These are phyloP conservation scores for Leccinum rimulosum DNA, from an alignment of 768 basidiomycete genomes.

Conservation along the genomic window DNA sequence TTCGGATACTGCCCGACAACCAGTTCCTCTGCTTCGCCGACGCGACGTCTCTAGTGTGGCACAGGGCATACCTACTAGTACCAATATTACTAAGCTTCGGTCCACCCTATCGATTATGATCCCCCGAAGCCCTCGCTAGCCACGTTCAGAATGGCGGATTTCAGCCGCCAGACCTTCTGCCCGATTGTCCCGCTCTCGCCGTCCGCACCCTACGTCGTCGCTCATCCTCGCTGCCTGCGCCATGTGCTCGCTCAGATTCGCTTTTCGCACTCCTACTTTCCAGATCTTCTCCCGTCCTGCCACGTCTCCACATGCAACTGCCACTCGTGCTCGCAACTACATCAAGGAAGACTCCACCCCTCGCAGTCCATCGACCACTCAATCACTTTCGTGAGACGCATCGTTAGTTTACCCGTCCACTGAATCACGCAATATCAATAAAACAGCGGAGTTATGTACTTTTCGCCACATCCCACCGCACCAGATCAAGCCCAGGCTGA, in stretches of 20 bases:
- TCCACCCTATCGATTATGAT: constrained; percentile 16
- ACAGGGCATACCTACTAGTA: constrained; percentile 15
- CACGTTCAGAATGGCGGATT: constrained; percentile 19
- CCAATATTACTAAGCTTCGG: constrained; percentile 8
- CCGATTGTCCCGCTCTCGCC: constrained; percentile 12
- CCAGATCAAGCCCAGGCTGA: constrained; percentile 26
- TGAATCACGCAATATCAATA: constrained; percentile 15
- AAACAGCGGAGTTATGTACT: constrained; percentile 17
- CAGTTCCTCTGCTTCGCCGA: constrained; percentile 8
- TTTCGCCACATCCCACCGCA: constrained; percentile 19
- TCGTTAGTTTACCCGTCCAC: not conserved
- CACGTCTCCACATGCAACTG: constrained; percentile 18
- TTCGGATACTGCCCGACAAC: constrained; percentile 9
- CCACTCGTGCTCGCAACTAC: constrained; percentile 2
- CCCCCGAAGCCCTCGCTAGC: constrained; percentile 17
- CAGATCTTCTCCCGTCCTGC: constrained; percentile 28
- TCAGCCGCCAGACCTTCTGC: constrained; percentile 15
- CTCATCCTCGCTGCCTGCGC: constrained; percentile 20
- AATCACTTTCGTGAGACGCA: constrained; percentile 6
- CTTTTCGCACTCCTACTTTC: constrained; percentile 12
- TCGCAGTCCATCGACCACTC: constrained; percentile 1
- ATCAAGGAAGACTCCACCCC: not conserved
- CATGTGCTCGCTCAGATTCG: constrained; percentile 32
- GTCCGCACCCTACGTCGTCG: constrained; percentile 4
- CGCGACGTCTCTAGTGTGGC: constrained; percentile 15